Base-by-base conservation (phyloP, 75 land plant species). In the Cryptomeria japonica region DNA sequence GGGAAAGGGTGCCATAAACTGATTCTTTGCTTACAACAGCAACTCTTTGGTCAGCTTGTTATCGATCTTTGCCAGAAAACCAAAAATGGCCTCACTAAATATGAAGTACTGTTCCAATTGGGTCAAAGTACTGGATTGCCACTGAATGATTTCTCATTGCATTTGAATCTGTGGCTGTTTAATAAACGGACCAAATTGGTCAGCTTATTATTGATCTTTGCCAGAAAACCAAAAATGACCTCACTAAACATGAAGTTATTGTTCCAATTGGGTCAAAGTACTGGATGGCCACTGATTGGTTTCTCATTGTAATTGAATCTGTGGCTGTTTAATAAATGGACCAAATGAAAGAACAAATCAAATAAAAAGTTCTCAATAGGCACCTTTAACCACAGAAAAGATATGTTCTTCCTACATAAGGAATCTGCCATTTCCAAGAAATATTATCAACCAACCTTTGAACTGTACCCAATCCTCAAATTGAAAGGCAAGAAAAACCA, bases 261-360 rank as follows among this genome's bases (percentile, higher is more conserved):
- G 42, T 19, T 79, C 82, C 42, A 22, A 39, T 38, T 39, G 39
- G 44, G 9, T 22, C 82, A 79, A 7, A 79, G 44, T 39, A 41
- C 82, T 39, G 80, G 25, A 79, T 79, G 39, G 44, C 44, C 18
- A 15, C 25, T 39, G 44, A 32, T 39, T 38, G 18, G 44, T 39
- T 79, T 79, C 82, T 79, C 44, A 5, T 39, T 41, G 19, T 8
- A 79, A 10, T 38, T 16, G 80, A 37, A 77, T 36, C 14, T 39
- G 22, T 8, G 28, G 82, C 22, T 79, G 82, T 38, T 79, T 25
- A 79, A 79, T 79, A 6, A 79, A 79, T 19, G 5, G 42, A 79
- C 82, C 39, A 79, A 79, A 79, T 38, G 44, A 79, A 79, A 38
- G 82, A 79, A 79, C 18, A 79, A 79, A 79, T 79, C 42, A 3